A percentile compares a stretch with the other conserved stretches of the same genome.
Evolutionary conservation across 257 asterid genomes (phyloP).

Genomic region (Dorcoceras hygrometricum): DNA sequence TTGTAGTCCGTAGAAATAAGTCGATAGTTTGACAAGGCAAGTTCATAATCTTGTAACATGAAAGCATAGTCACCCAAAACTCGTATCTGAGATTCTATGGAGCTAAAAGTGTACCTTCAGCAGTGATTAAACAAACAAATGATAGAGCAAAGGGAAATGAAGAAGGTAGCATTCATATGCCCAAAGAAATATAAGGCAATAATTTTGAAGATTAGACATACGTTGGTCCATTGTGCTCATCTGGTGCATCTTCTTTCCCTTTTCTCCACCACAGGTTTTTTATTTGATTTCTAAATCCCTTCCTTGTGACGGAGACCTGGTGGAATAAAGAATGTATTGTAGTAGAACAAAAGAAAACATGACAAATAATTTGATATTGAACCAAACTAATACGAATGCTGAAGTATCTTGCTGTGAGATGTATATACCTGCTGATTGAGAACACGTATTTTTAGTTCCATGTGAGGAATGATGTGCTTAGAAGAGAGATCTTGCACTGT

Average conservation of each 20-base stretch:
- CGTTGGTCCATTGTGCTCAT: constrained; percentile 61
- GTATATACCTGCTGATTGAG: constrained; percentile 86
- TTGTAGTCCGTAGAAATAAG: constrained; percentile 88
- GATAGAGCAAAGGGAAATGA: constrained; percentile 23
- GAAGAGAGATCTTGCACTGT: constrained; percentile 81
- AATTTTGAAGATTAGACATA: constrained; percentile 38
- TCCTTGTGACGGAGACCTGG: constrained; percentile 96
- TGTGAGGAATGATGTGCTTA: constrained; percentile 86
- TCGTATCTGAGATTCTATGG: constrained; percentile 94
- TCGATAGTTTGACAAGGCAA: constrained; percentile 93
- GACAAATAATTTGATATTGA: constrained; percentile 10
- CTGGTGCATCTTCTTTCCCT: constrained; percentile 91
- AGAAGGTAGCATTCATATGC: constrained; percentile 21
- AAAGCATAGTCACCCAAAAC: constrained; percentile 95
- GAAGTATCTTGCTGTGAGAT: constrained; percentile 16
- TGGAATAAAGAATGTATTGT: constrained; percentile 23
- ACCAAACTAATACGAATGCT: constrained; percentile 24
- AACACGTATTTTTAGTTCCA: constrained; percentile 89
- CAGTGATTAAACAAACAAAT: constrained; percentile 37
- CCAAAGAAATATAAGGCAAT: constrained; percentile 24
- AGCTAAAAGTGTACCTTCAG: constrained; percentile 90
- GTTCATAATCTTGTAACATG: constrained; percentile 97
- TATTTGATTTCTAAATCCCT: constrained; percentile 96
- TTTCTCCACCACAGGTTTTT: constrained; percentile 99
- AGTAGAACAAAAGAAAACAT: constrained; percentile 15